These are phyloP conservation scores for Candida cerambycidarum DNA, from an alignment of 805 yeast species.

Conservation along the genomic window DNA sequence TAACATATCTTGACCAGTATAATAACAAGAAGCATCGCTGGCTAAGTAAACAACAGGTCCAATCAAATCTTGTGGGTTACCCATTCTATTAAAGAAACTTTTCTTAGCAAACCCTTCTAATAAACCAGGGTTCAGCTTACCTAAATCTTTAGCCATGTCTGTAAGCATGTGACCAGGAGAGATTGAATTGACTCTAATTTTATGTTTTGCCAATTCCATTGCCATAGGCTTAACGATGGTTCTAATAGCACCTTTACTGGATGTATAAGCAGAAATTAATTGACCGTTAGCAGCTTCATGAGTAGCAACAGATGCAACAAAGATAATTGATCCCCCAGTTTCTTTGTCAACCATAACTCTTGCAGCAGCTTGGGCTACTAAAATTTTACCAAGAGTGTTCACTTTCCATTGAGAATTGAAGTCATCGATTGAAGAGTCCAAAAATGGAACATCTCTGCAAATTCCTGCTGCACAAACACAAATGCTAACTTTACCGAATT, in stretches of 20 bases:
- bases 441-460: too few species aligned
- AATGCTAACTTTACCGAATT: too few species aligned
- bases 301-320: slow-evolving; percentile 3
- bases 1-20: too few species aligned
- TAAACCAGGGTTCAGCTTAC: too few species aligned
- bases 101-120: too few species aligned
- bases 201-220: slow-evolving; percentile 8
- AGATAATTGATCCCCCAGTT: neutral
- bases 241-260: slow-evolving; percentile 10
- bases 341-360: neutral
- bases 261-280: slow-evolving; percentile 8
- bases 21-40: too few species aligned
- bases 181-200: slow-evolving; percentile 11
- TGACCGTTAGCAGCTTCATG: slow-evolving; percentile 1
- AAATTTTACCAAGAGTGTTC: neutral
- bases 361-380: neutral
- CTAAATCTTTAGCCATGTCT: too few species aligned
- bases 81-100: too few species aligned
- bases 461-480: too few species aligned
- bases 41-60: too few species aligned
- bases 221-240: slow-evolving; percentile 11
- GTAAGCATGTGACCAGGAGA: neutral
- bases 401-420: neutral
- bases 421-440: neutral
- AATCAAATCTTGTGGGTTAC: too few species aligned